Evolutionary conservation across 176 grass and related monocot genomes (phyloP).

Genomic region (Carex pumila): DNA sequence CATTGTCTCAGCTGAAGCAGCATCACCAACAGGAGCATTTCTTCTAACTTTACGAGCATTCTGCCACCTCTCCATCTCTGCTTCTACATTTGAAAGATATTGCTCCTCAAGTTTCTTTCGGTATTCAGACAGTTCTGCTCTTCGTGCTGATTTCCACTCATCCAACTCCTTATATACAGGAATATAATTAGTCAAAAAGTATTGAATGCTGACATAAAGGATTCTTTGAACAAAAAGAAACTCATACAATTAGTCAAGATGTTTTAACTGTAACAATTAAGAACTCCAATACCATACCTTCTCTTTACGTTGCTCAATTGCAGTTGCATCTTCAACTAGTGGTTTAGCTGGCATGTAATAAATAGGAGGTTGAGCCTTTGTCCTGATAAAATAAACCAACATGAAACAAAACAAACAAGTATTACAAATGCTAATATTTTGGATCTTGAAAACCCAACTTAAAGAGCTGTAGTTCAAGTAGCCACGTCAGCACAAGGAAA

Average conservation of each 20-base stretch:
- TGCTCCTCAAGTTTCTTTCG: slow-evolving; percentile 83
- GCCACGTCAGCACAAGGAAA: slow-evolving; percentile 25
- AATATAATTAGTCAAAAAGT: background rate
- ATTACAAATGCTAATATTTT: slow-evolving; percentile 15
- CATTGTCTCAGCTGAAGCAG: slow-evolving; percentile 83
- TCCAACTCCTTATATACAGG: slow-evolving; percentile 36
- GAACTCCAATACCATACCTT: slow-evolving; percentile 34
- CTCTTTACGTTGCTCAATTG: slow-evolving; percentile 61
- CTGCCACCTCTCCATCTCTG: slow-evolving; percentile 73
- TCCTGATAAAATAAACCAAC: slow-evolving; percentile 55
- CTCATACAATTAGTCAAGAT: slow-evolving; percentile 7
- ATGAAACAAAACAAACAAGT: slow-evolving; percentile 29
- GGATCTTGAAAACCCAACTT: slow-evolving; percentile 17
- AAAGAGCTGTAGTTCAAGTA: slow-evolving; percentile 14
- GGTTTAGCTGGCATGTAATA: slow-evolving; percentile 86
- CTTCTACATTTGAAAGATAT: slow-evolving; percentile 68
- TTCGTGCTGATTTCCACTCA: slow-evolving; percentile 73
- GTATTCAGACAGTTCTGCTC: slow-evolving; percentile 64
- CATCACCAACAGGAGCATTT: slow-evolving; percentile 18
- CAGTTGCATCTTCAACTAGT: slow-evolving; percentile 53
- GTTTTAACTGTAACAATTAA: background rate
- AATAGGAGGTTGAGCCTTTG: slow-evolving; percentile 84
- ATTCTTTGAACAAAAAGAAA: background rate
- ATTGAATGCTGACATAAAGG: background rate
- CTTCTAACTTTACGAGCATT: slow-evolving; percentile 55